Evolutionary conservation across 2,329 filamentous ascomycete genomes (phyloP).

Genomic region (Neodidymelliopsis sp.): DNA sequence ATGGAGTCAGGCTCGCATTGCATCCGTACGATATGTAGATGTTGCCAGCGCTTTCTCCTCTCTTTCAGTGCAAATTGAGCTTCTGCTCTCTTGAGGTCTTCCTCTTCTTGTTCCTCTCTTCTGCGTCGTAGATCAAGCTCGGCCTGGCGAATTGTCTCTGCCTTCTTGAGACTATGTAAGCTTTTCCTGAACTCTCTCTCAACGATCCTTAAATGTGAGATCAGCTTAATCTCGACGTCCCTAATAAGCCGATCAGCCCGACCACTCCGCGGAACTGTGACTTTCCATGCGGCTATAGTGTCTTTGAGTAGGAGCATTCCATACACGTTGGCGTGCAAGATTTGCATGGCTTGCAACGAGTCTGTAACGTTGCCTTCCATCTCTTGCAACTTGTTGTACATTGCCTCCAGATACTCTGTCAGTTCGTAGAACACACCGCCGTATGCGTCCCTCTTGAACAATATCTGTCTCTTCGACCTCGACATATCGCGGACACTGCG

Average conservation of each 20-base stretch:
- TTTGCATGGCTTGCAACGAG: slow-evolving; percentile 25
- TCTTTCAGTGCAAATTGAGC: neutral
- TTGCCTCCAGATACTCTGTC: slow-evolving; percentile 20
- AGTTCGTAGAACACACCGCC: slow-evolving; percentile 35
- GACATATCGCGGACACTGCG: neutral
- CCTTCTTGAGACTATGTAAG: slow-evolving; percentile 15
- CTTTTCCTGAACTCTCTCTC: slow-evolving; percentile 6
- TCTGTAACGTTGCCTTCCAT: slow-evolving; percentile 5
- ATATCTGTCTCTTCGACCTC: slow-evolving; percentile 5
- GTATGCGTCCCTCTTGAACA: slow-evolving; percentile 40
- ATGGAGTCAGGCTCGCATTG: slow-evolving; percentile 31
- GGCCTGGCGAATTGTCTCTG: slow-evolving; percentile 11
- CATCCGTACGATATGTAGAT: slow-evolving; percentile 38
- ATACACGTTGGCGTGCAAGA: slow-evolving; percentile 25
- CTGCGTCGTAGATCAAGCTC: slow-evolving; percentile 10
- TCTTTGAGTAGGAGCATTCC: slow-evolving; percentile 37
- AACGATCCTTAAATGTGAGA: slow-evolving; percentile 35
- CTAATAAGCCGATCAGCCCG: slow-evolving; percentile 33
- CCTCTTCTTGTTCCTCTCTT: slow-evolving; percentile 14
- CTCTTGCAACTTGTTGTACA: slow-evolving; percentile 26
- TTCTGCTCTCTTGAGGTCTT: slow-evolving; percentile 7
- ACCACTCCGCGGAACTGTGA: slow-evolving; percentile 19
- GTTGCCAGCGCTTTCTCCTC: slow-evolving; percentile 37
- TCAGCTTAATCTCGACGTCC: slow-evolving; percentile 32
- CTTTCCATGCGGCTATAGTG: slow-evolving; percentile 32